These are phyloP conservation scores for Balakata baccata DNA, from an alignment of 345 rosid genomes.

Conservation along the genomic window DNA sequence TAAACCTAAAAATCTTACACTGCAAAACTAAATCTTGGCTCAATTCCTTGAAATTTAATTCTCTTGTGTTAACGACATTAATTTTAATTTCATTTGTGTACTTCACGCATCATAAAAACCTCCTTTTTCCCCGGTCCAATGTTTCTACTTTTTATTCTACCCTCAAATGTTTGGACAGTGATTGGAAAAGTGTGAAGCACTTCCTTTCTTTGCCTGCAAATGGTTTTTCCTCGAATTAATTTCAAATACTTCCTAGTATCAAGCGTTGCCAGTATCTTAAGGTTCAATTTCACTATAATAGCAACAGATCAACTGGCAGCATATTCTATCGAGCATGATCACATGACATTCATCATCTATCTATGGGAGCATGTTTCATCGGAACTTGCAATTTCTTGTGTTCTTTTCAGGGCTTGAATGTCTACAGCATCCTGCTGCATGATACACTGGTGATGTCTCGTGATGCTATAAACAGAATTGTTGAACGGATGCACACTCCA, in stretches of 20 bases:
- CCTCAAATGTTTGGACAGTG: background rate
- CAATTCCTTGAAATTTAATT: no score
- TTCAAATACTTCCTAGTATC: background rate
- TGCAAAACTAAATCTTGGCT: no score
- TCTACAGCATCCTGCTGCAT: constrained; percentile 82
- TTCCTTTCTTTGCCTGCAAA: background rate
- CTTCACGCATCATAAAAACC: background rate
- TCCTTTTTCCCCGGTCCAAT: background rate
- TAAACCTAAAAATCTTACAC: background rate
- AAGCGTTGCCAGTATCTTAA: background rate
- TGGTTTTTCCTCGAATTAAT: background rate
- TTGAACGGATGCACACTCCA: constrained; percentile 50
- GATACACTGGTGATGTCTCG: constrained; percentile 91
- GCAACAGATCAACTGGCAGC: background rate
- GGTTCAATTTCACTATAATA: background rate
- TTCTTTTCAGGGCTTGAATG: constrained; percentile 69
- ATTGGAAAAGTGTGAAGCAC: background rate
- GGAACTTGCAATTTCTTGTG: background rate
- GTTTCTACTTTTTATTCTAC: background rate
- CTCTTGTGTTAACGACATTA: no score
- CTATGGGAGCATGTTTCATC: background rate
- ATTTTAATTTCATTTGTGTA: background rate
- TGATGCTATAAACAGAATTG: constrained; percentile 73
- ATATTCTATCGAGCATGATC: background rate
- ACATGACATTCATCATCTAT: background rate